Conservation (phyloP, 1,139 yeast species). For the Sugiyamaella paludigena region DNA sequence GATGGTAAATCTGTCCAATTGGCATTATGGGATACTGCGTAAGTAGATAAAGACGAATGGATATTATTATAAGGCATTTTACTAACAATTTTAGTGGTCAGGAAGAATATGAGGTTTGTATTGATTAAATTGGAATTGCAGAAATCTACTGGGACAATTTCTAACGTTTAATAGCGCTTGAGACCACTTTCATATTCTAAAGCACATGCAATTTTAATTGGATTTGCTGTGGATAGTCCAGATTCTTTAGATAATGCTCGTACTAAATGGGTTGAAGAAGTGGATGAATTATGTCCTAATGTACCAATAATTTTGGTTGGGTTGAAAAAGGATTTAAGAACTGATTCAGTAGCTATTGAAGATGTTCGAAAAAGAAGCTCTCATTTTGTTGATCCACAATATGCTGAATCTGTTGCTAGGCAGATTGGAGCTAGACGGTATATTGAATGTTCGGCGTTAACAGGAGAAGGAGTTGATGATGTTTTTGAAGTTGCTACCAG, state of each 20-base stretch:
- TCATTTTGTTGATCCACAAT: slow-evolving; percentile 70
- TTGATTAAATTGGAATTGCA: slow-evolving; percentile 7
- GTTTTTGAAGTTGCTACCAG: slow-evolving; percentile 88
- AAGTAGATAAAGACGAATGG: slow-evolving; percentile 22
- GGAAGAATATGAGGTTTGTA: slow-evolving; percentile 53
- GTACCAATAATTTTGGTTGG: slow-evolving; percentile 84
- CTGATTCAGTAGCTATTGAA: slow-evolving; percentile 71
- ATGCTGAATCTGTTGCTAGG: slow-evolving; percentile 81
- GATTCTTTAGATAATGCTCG: slow-evolving; percentile 64
- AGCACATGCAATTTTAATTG: slow-evolving; percentile 65
- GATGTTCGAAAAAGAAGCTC: slow-evolving; percentile 71
- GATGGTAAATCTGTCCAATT: slow-evolving; percentile 89
- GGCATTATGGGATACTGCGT: slow-evolving; percentile 93
- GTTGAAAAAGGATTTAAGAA: slow-evolving; percentile 87
- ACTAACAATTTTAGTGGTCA: slow-evolving; percentile 55
- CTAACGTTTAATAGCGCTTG: slow-evolving; percentile 41
- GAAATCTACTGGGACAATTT: too few relatives aligned
- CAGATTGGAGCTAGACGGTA: slow-evolving; percentile 84
- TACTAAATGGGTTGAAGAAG: slow-evolving; percentile 71
- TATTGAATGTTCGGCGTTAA: slow-evolving; percentile 91
- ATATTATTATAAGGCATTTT: neutral
- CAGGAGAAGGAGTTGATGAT: slow-evolving; percentile 87
- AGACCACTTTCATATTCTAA: slow-evolving; percentile 67
- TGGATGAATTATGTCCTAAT: slow-evolving; percentile 73
- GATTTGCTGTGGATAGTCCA: slow-evolving; percentile 64